Conservation (phyloP, 1,139 yeast genomes). For the Sugiyamaella japonica region DNA sequence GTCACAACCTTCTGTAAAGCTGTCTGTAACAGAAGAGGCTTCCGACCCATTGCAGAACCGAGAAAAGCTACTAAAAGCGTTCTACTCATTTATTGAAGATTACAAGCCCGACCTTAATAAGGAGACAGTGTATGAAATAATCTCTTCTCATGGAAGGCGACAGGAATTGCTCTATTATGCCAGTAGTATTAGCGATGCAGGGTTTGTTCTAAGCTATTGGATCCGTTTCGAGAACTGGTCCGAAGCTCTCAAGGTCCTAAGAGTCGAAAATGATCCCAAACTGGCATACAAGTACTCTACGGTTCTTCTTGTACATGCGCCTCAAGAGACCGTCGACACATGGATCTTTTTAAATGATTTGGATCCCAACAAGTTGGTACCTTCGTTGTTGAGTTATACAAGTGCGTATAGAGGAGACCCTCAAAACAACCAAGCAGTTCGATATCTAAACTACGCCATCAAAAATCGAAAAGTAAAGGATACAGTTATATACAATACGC, state of each 20-base stretch:
- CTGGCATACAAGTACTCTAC: constrained; percentile 67
- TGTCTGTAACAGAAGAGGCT: constrained; percentile 3
- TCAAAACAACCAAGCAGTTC: constrained; percentile 58
- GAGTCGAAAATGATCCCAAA: constrained; percentile 50
- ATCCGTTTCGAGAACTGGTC: constrained; percentile 70
- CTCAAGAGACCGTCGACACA: constrained; percentile 68
- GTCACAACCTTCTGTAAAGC: neutral
- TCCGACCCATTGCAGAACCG: constrained; percentile 20
- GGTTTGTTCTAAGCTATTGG: constrained; percentile 68
- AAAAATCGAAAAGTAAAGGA: constrained; percentile 52
- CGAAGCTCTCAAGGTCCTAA: constrained; percentile 63
- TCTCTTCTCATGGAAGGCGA: constrained; percentile 63
- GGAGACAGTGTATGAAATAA: constrained; percentile 69
- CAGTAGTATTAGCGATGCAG: constrained; percentile 63
- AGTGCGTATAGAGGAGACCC: constrained; percentile 28
- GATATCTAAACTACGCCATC: constrained; percentile 62
- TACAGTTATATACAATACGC: constrained; percentile 64
- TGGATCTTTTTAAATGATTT: constrained; percentile 65
- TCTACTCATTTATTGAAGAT: constrained; percentile 54
- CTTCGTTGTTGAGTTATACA: constrained; percentile 73
- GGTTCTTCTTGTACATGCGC: constrained; percentile 64
- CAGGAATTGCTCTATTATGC: constrained; percentile 69
- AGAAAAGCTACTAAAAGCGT: constrained; percentile 38
- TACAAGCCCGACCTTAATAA: constrained; percentile 57
- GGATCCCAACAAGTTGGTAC: constrained; percentile 64